Evolutionary conservation across 345 rosid species (phyloP), one percentile per base, ranked within the genome.

Genomic region (Eucalyptus regnans): DNA sequence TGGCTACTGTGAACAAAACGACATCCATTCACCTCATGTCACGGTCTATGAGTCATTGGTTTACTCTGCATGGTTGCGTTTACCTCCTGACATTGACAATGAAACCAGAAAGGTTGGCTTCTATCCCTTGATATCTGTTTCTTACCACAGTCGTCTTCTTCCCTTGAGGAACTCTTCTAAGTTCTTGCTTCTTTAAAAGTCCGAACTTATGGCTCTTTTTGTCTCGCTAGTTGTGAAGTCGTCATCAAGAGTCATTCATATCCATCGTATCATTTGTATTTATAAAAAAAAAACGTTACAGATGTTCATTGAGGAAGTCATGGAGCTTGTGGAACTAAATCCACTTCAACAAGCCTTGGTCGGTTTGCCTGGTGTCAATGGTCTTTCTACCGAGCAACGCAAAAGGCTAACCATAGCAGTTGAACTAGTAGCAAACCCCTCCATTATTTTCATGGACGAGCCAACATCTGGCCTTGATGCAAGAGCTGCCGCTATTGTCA

Each of bases 401-500:
- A 97, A 97, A 89, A 93, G 99, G 92, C 93, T 97, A 27, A 97
- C 99, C 52, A 96, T 96, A 29, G 99, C 99, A 2, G 97, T 96
- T 33, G 99, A 97, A 96, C 94, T 96, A 3, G 99, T 97, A 87
- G 99, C 99, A n/a, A 97, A 97, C 91, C 98, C 99, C 4, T 96
- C 99, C 2, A 96, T 97, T 66, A 96, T 97, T 87, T 96, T 97
- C 93, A 95, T 97, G 99, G 99, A 97, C 44, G 99, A 97, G 91
- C 99, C 99, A 87, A 97, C 99, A 81, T 97, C 99, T n/a, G 99
- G 99, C 46, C 93, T 97, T 31, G 99, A 97, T 90, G 99, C 99
- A 54, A 92, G 99, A 92, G 97, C 99, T 80, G 99, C 99, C n/a
- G 99, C 99, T 49, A 96, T 96, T 68, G 99, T 97, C 11, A 95